phyloP scores from a whole-genome alignment of 805 yeast species.

The Candida montana region DNA sequence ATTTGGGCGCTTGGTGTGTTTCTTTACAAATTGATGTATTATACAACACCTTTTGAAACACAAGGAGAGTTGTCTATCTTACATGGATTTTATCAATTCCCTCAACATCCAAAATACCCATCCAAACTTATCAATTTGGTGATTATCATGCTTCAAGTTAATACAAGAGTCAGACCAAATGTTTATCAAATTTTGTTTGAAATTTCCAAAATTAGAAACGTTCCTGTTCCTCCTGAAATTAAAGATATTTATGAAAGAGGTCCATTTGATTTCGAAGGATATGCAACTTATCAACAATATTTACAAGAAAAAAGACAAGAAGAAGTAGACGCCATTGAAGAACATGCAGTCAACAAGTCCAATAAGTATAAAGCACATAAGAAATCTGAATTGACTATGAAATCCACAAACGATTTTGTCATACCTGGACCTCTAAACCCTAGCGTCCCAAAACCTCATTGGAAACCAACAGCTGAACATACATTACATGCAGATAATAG shows the following conservation, averaged over 20 bases:
- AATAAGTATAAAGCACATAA: conserved; percentile 4
- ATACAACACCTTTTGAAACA: conserved; percentile 76
- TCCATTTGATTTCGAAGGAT: conserved; percentile 52
- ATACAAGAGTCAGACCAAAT: conserved; percentile 80
- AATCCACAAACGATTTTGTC: neutral
- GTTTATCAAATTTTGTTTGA: conserved; percentile 71
- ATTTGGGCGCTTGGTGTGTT: conserved; percentile 84
- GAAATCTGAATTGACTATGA: neutral
- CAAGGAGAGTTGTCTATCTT: conserved; percentile 61
- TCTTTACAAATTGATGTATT: conserved; percentile 71
- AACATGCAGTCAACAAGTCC: conserved; percentile 13
- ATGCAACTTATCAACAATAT: conserved; percentile 41
- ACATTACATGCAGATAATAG: too few species aligned
- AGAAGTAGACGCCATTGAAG: conserved; percentile 24
- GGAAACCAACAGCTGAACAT: too few species aligned
- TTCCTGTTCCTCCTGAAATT: conserved; percentile 37
- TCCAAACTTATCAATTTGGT: conserved; percentile 70
- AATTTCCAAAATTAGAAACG: conserved; percentile 54
- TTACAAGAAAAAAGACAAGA: conserved; percentile 14
- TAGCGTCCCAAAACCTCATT: too few species aligned
- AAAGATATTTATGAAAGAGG: conserved; percentile 40
- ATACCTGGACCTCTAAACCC: neutral
- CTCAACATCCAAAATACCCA: conserved; percentile 62
- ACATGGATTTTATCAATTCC: conserved; percentile 78
- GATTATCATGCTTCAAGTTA: conserved; percentile 74